Evolutionary conservation across 805 yeast species (phyloP).

Genomic region (Zygoascus bituminiphila): DNA sequence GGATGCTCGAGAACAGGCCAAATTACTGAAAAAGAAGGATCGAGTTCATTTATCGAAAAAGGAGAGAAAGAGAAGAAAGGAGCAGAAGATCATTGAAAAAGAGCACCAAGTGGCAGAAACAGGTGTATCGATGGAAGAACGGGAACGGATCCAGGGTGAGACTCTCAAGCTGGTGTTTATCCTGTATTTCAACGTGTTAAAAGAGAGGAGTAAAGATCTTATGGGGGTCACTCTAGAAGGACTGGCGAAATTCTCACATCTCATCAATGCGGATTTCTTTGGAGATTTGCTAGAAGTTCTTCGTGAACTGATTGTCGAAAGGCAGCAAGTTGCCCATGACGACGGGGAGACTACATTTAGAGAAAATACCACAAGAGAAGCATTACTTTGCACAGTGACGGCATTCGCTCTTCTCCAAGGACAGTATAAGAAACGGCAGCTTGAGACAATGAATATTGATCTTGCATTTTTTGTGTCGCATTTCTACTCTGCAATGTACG

Average conservation of each 20-base stretch:
- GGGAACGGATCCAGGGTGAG: constrained; percentile 79
- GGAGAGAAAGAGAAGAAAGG: constrained; percentile 81
- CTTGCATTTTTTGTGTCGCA: constrained; percentile 71
- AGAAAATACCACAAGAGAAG: constrained; percentile 43
- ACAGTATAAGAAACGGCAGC: constrained; percentile 31
- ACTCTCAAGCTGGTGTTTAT: constrained; percentile 65
- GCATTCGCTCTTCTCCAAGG: constrained; percentile 79
- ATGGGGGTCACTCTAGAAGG: constrained; percentile 91
- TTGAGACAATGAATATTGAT: constrained; percentile 67
- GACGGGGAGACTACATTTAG: constrained; percentile 37
- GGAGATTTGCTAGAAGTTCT: constrained; percentile 90
- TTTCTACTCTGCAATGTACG: constrained; percentile 59
- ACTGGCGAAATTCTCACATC: constrained; percentile 77
- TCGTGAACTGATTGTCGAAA: constrained; percentile 61
- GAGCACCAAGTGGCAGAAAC: constrained; percentile 84
- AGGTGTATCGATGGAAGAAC: constrained; percentile 77
- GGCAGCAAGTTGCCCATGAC: constrained; percentile 26
- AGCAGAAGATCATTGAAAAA: constrained; percentile 76
- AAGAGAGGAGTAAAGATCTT: constrained; percentile 50
- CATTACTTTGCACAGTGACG: constrained; percentile 76
- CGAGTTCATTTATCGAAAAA: constrained; percentile 86
- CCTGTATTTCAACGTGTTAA: constrained; percentile 69
- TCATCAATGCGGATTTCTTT: constrained; percentile 84
- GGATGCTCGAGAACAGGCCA: constrained; percentile 30
- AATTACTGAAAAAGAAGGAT: constrained; percentile 71